A percentile compares a stretch with the other conserved stretches of the same genome.
Evolutionary conservation across 2,329 filamentous ascomycete genomes (phyloP).

Genomic region (Camptophora hylomeconis): DNA sequence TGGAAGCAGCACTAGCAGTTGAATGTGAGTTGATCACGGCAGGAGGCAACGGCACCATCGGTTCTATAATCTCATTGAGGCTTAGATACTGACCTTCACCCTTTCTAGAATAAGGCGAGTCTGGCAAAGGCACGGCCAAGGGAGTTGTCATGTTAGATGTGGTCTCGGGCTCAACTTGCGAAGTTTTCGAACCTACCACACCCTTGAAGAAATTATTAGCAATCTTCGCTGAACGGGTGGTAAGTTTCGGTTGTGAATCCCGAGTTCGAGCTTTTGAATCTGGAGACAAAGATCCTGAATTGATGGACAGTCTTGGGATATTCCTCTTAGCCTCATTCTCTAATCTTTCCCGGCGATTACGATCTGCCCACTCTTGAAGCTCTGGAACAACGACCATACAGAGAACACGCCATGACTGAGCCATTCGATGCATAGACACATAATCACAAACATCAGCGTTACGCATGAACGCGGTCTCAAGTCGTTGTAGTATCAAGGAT

Average conservation of each 20-base stretch:
- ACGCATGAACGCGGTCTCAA: slow-evolving; percentile 35
- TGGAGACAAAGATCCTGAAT: slow-evolving; percentile 2
- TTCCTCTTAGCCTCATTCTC: slow-evolving; percentile 16
- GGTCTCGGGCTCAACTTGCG: slow-evolving; percentile 29
- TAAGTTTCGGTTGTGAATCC: slow-evolving; percentile 6
- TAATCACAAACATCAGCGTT: slow-evolving; percentile 42
- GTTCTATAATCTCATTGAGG: slow-evolving; percentile 23
- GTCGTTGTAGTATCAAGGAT: slow-evolving; percentile 19
- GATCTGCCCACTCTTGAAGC: slow-evolving; percentile 28
- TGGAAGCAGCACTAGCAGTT: slow-evolving; percentile 15
- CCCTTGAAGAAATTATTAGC: slow-evolving; percentile 32
- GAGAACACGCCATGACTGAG: slow-evolving; percentile 47
- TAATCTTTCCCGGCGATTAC: slow-evolving; percentile 20
- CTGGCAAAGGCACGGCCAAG: slow-evolving; percentile 36
- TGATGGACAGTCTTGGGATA: neutral
- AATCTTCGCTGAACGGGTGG: slow-evolving; percentile 23
- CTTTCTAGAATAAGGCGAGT: slow-evolving; percentile 24
- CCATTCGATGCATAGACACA: slow-evolving; percentile 36
- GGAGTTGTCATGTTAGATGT: slow-evolving; percentile 45
- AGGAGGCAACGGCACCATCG: slow-evolving; percentile 30
- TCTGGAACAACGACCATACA: slow-evolving; percentile 38
- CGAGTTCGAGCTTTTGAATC: neutral
- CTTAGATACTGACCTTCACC: slow-evolving; percentile 20
- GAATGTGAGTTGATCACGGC: slow-evolving; percentile 28
- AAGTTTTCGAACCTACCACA: slow-evolving; percentile 25